Percentiles rank a stretch among this genome's conserved stretches.
phyloP scores from a whole-genome alignment of 2,329 filamentous ascomycete species.

The Exophiala xenobiotica region DNA sequence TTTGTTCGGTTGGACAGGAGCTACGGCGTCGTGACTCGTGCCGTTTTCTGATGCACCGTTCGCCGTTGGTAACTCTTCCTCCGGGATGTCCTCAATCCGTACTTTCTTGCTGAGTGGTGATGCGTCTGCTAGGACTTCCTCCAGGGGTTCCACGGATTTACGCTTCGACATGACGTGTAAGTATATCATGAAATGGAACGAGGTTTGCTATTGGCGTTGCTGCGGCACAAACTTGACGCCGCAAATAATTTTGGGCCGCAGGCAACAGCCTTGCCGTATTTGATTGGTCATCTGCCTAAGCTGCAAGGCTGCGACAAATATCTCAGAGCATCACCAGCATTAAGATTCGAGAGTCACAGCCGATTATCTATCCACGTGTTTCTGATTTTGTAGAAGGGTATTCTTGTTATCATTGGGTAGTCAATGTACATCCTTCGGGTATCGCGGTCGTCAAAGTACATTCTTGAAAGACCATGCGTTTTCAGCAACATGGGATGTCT shows the following conservation, averaged over 20 bases:
- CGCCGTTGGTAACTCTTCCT: constrained; percentile 23
- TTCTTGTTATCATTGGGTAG: background rate
- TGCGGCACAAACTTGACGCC: background rate
- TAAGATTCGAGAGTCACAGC: too few relatives aligned
- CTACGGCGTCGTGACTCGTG: constrained; percentile 15
- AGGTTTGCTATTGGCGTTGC: background rate
- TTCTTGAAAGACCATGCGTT: background rate
- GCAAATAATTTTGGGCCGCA: background rate
- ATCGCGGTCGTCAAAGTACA: background rate
- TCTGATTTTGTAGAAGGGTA: too few relatives aligned
- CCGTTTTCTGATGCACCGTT: background rate
- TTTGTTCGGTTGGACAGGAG: constrained; percentile 6
- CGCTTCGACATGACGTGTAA: constrained; percentile 44
- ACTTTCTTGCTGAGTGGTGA: constrained; percentile 49
- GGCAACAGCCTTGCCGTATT: constrained; percentile 12
- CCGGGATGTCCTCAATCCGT: constrained; percentile 40
- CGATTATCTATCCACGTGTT: too few relatives aligned
- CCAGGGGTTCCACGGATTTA: constrained; percentile 45
- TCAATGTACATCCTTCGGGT: background rate
- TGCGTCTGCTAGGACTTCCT: constrained; percentile 35
- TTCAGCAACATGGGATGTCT: background rate
- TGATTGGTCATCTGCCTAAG: constrained; percentile 14
- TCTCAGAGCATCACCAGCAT: too few relatives aligned
- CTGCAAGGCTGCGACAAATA: constrained; percentile 4
- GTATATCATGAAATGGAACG: background rate